Base-by-base conservation (phyloP, 1,284 basidiomycete genomes). In the Lentinula novae-zelandiae region DNA sequence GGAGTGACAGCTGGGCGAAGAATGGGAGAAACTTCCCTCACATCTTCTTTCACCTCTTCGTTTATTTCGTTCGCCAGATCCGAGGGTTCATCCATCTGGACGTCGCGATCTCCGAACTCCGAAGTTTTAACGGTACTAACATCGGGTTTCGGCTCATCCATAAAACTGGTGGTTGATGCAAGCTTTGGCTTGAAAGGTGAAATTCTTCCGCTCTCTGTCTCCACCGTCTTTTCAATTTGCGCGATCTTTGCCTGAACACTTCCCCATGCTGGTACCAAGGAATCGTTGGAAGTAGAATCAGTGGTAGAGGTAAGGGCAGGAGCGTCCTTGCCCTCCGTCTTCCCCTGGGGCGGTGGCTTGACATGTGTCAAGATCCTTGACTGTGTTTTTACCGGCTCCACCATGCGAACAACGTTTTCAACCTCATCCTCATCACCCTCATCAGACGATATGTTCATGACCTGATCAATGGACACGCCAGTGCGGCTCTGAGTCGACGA, bases 51-150 rank as follows among this genome's bases (percentile, higher is more conserved):
- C 17, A 40, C 22, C 31, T 56, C 54, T 38, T 44, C 15, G n/a
- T 38, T n/a, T 6, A 39, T 22, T 3, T 50, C 17, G 46, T 48
- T 22, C 27, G 8, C 3, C 49, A 38, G 57, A 33, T 62, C 64
- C 53, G 67, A 67, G 8, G 62, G 64, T 22, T 58, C 64, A 27
- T 64, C 63, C 69, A 70, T 72, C 56, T 73, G 67, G 17, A 69
- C 61, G 42, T 73, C 71, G 33, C 67, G 63, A 17, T 66, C 66
- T n/a, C 49, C 50, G 31, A 59, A 55, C 34, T 36, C 33, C 27
- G 20, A 33, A 0, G 51, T 10, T n/a, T 22, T 34, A 4, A 22
- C 4, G n/a, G 2, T 17, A 9, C 12, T 12, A 9, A 15, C 17
- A 4, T 38, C 8, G n/a, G 7, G 13, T 22, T 53, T 39, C 12